Conservation (phyloP, 306 rosid genomes). For the Castanopsis chinensis region DNA sequence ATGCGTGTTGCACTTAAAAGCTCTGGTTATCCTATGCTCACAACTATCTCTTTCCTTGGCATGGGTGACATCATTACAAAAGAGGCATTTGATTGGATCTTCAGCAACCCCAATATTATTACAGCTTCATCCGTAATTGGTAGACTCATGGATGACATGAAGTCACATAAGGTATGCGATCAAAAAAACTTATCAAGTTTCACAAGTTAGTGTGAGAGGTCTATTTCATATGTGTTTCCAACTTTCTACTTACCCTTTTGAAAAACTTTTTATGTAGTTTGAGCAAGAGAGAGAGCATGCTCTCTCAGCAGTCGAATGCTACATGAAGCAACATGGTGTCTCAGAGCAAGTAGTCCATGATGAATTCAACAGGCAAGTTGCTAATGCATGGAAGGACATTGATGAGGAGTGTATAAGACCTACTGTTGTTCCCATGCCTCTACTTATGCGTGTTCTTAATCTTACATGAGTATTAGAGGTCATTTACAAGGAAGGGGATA, state of each 20-base stretch:
- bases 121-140: constrained; percentile 10
- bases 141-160: constrained; percentile 30
- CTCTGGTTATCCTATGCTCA: neutral
- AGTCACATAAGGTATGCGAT: constrained; percentile 33
- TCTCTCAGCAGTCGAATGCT: constrained; percentile 40
- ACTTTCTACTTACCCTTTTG: neutral
- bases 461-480: constrained; percentile 28
- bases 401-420: constrained; percentile 33
- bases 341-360: constrained; percentile 10
- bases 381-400: constrained; percentile 37
- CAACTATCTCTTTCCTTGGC: constrained; percentile 1
- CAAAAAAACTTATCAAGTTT: no score
- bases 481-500: neutral
- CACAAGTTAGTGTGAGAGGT: no score
- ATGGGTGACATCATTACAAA: constrained; percentile 22
- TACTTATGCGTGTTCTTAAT: constrained; percentile 34
- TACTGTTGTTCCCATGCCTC: constrained; percentile 18
- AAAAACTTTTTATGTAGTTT: constrained; percentile 3
- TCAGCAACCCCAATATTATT: constrained; percentile 21
- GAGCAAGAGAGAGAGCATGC: constrained; percentile 41
- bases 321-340: constrained; percentile 27
- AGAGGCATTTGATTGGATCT: constrained; percentile 36
- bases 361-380: constrained; percentile 2
- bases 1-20: constrained; percentile 7
- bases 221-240: no score